Base-by-base conservation (phyloP, 257 asterid genomes). In the Voacanga thouarsii region DNA sequence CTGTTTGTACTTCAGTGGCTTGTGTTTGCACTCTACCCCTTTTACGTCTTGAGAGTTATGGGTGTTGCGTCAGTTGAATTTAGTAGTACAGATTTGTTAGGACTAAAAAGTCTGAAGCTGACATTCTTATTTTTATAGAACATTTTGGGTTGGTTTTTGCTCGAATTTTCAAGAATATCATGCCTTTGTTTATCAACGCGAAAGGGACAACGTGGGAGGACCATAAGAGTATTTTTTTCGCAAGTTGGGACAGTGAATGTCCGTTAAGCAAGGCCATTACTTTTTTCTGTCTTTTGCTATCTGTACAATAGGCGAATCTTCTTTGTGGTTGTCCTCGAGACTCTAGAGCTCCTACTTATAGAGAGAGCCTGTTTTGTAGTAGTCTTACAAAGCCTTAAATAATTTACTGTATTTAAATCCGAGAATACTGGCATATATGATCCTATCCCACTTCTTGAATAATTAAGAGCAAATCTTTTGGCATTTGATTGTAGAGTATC, bases 241-340 rank as follows among this genome's bases (percentile, higher is more conserved):
- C 97, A 89, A 90, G 86, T 91, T 89, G 97, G 67, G 83, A 79
- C 83, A 84, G 86, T 82, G 90, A 89, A 86, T 87, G 84, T 84
- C 83, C 50, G 67, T 85, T 71, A 85, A 82, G 80, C 85, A 84
- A 83, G 84, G 74, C 94, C 92, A 87, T 89, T 90, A 75, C 86
- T 75, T 86, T 84, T 87, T 79, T 74, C 81, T 90, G 92, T 87
- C 91, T 72, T 87, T 85, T 85, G 84, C 82, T 73, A 75, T 87
- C 86, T 85, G 87, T 84, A 73, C 43, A 2, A 72, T 79, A 66
- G 77, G 75, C 86, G 93, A 90, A 92, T 87, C 90, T 89, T 85
- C 85, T 77, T 57, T 79, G 81, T 76, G 16, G 30, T 86, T 85
- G 78, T 87, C 88, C 64, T 61, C 81, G 81, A 78, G 76, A 69